Percentiles rank a stretch among this genome's conserved stretches.
phyloP scores from a whole-genome alignment of 108 stramenopile species.

The Skeletonema costatum region DNA sequence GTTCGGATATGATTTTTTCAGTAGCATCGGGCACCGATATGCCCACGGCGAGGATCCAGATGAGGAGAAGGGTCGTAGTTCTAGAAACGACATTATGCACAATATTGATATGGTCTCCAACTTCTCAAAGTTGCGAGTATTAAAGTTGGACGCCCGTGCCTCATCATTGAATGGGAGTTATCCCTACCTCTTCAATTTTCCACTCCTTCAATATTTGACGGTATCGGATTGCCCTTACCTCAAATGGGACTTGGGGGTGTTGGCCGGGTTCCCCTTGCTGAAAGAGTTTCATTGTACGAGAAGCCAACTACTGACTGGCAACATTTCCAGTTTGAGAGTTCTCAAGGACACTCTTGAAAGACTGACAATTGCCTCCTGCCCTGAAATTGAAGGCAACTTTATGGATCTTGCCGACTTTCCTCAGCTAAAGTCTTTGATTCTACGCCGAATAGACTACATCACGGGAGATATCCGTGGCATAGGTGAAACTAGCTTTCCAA shows the following conservation, averaged over 20 bases:
- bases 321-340: conserved; percentile 11
- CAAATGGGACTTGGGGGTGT: conserved; percentile 15
- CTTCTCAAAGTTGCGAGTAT: neutral
- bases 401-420: conserved; percentile 10
- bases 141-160: neutral
- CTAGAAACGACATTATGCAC: neutral
- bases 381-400: neutral
- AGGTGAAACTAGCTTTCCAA: neutral
- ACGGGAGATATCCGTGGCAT: conserved; percentile 1
- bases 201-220: neutral
- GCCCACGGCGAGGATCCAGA: neutral
- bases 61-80: neutral
- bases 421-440: neutral
- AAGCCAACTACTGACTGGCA: neutral
- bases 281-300: neutral
- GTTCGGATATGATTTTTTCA: neutral
- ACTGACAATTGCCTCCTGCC: neutral
- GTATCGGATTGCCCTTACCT: neutral
- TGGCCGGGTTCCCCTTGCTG: conserved; percentile 3
- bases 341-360: conserved; percentile 12
- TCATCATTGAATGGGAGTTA: conserved; percentile 4
- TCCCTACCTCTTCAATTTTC: conserved; percentile 11
- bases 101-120: neutral
- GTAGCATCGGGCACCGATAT: neutral
- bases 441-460: neutral